Evolutionary conservation across 73 alveolate genomes (phyloP), one percentile per base, ranked within the genome.

Genomic region (Paramecium biaurelia): DNA sequence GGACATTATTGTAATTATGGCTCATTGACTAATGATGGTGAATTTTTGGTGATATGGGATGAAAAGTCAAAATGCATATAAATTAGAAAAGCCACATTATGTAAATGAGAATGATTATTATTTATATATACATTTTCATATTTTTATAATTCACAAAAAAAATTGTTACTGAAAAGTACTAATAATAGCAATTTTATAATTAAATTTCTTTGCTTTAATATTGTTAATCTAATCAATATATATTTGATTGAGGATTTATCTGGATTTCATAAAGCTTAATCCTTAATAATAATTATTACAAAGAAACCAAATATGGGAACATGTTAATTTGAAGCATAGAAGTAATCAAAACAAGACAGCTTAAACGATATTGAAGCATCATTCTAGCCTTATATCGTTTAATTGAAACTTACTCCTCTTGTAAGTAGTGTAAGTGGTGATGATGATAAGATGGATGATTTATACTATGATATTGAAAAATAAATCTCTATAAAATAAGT

Each of bases 1-100:
- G 76, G 76, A 12, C 84, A 58, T 58, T 58, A 58, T 58, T 58
- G 76, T 58, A 58, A 58, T 58, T 58, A 58, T 58, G 76, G 76
- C 1, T 21, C 76, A 58, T 58, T 58, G 32, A 58, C 76, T 10
- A 10, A 21, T 10, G 43, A 58, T 58, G 76, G 76, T 18, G 2
- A 58, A 24, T 58, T 24, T 58, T 28, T 58, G n/a, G 76, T 58
- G 9, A 58, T 58, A 24, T 58, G 76, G 76, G 76, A 58, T 58
- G 76, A 58, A 58, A 28, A 28, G 9, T 58, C 76, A 8, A 58
- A 58, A 28, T 58, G 37, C 15, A 8, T 58, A 11, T 58, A 15
- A 28, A 14, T 58, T 12, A 58, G 76, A 58, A 2, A 58, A 28
- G 24, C 76, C 7, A 47, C 58, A 47, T 47, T 47, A 12, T 12